phyloP scores from a whole-genome alignment of 768 basidiomycete genomes.

The Gautieria morchelliformis region DNA sequence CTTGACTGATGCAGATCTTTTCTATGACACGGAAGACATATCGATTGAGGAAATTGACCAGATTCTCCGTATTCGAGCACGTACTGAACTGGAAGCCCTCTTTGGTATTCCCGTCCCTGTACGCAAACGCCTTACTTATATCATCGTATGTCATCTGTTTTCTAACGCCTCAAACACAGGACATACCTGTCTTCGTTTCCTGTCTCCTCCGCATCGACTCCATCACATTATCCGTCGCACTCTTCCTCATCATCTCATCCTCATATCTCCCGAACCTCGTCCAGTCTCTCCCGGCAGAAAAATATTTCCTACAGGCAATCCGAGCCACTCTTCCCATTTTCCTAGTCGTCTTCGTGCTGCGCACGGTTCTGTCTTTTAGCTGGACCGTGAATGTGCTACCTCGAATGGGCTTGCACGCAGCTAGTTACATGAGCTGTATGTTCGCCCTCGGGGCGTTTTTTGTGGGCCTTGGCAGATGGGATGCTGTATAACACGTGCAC shows the following conservation, averaged over 20 bases:
- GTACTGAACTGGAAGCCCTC: conserved; percentile 71
- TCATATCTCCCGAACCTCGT: conserved; percentile 19
- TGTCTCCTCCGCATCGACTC: conserved; percentile 70
- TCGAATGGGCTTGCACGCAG: conserved; percentile 64
- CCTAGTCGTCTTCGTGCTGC: conserved; percentile 35
- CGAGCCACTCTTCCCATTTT: conserved; percentile 27
- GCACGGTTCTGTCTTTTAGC: conserved; percentile 47
- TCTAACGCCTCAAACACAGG: conserved; percentile 27
- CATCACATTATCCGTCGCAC: conserved; percentile 59
- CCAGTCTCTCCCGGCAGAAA: conserved; percentile 35
- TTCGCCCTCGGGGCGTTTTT: conserved; percentile 64
- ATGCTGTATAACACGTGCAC: conserved; percentile 34
- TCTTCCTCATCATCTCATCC: conserved; percentile 38
- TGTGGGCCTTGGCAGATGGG: conserved; percentile 65
- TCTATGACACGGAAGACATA: background rate
- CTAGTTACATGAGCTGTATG: conserved; percentile 60
- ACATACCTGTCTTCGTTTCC: conserved; percentile 70
- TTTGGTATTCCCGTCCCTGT: conserved; percentile 77
- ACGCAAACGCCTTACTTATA: conserved; percentile 27
- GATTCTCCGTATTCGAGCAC: conserved; percentile 44
- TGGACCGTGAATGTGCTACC: conserved; percentile 63
- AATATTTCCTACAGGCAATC: background rate
- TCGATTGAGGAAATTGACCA: conserved; percentile 43
- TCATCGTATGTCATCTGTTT: conserved; percentile 9
- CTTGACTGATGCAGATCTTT: background rate